These are phyloP conservation scores for Hyphopichia buzzinii DNA, from an alignment of 1,139 yeast genomes.

Conservation along the genomic window DNA sequence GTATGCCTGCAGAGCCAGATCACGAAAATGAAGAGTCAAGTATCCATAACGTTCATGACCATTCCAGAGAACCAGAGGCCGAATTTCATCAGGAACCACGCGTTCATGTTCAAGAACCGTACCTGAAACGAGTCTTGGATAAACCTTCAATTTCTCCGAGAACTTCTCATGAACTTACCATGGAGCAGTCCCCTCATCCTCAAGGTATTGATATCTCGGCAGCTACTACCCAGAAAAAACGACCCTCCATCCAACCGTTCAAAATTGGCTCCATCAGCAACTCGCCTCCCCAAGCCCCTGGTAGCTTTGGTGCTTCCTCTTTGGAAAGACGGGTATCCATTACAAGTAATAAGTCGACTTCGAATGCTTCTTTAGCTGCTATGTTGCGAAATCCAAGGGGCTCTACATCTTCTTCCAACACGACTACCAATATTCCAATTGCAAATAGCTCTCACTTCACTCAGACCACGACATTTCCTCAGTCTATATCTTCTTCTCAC, in stretches of 20 bases:
- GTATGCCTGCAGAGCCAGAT: slow-evolving; percentile 29
- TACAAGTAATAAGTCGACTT: slow-evolving; percentile 49
- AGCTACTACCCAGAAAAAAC: slow-evolving; percentile 12
- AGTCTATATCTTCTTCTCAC: slow-evolving; percentile 43
- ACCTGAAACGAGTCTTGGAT: too few species aligned
- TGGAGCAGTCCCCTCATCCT: slow-evolving; percentile 12
- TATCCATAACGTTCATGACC: not conserved
- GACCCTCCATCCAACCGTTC: slow-evolving; percentile 54
- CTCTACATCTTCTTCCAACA: slow-evolving; percentile 27
- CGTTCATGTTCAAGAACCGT: too few species aligned
- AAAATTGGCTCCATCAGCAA: slow-evolving; percentile 60
- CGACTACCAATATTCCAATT: slow-evolving; percentile 29
- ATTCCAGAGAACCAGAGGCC: not conserved
- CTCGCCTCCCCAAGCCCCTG: slow-evolving; percentile 40
- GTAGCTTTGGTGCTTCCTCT: slow-evolving; percentile 22
- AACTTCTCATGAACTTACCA: slow-evolving; percentile 13
- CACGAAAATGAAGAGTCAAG: not conserved
- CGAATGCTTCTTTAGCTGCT: slow-evolving; percentile 56
- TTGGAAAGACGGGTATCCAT: slow-evolving; percentile 44
- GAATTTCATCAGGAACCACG: not conserved
- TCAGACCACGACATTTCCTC: slow-evolving; percentile 27
- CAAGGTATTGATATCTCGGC: slow-evolving; percentile 5
- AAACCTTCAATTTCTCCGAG: slow-evolving; percentile 28
- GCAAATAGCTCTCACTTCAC: slow-evolving; percentile 13
- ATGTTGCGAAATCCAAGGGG: slow-evolving; percentile 49